These are phyloP conservation scores for Wallacemonas rigidus DNA, from an alignment of 208 protist species.

Conservation along the genomic window DNA sequence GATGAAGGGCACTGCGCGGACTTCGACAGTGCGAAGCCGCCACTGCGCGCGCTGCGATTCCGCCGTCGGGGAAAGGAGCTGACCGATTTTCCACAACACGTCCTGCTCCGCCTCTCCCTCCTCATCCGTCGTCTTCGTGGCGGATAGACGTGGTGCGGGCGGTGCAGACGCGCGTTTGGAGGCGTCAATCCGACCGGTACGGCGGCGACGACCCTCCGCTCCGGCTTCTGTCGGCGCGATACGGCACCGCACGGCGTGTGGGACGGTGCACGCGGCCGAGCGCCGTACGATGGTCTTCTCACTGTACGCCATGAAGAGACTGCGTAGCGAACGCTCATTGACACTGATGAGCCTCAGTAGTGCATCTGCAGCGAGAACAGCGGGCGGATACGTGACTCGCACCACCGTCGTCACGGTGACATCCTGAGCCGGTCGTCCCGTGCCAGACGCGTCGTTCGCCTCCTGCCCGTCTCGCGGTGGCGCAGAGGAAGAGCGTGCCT, in stretches of 20 bases:
- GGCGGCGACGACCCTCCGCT: neutral
- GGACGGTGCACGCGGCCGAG: slow-evolving; percentile 27
- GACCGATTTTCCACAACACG: slow-evolving; percentile 36
- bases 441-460: no score
- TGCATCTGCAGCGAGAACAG: slow-evolving; percentile 34
- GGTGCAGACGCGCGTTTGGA: no score
- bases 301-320: slow-evolving; percentile 73
- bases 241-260: slow-evolving; percentile 13
- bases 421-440: no score
- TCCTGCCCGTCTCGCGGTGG: no score
- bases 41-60: slow-evolving; percentile 27
- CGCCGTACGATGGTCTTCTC: slow-evolving; percentile 39
- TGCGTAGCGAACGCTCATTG: slow-evolving; percentile 63
- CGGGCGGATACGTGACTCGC: slow-evolving; percentile 1
- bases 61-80: slow-evolving; percentile 31
- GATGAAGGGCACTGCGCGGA: slow-evolving; percentile 40
- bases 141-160: neutral
- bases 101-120: slow-evolving; percentile 21
- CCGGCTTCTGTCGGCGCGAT: neutral
- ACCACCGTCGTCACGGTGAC: neutral
- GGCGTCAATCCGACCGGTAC: no score
- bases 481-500: neutral
- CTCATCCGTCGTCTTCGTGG: neutral
- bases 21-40: slow-evolving; percentile 19
- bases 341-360: slow-evolving; percentile 46